Percentiles rank a stretch among this genome's conserved stretches.
Evolutionary conservation across 2,329 filamentous ascomycete species (phyloP).

Genomic region (Pyrenochaeta sp.): DNA sequence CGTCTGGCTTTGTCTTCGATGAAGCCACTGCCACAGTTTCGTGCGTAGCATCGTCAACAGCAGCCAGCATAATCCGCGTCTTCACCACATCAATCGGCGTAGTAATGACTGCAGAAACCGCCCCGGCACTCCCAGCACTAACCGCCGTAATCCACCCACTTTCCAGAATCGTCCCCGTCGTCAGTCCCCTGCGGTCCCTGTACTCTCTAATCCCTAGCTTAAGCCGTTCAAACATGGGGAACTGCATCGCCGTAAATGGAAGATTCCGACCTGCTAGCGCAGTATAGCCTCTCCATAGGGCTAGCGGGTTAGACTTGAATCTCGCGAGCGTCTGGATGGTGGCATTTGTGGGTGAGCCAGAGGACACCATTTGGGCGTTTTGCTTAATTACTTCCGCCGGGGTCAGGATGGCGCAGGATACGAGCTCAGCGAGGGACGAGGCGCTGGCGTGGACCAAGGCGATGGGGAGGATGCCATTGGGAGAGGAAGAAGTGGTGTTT

Average conservation of each 20-base stretch:
- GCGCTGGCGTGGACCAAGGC: constrained; percentile 77
- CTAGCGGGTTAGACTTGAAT: constrained; percentile 65
- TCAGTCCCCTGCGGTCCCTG: constrained; percentile 49
- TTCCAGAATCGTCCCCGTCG: constrained; percentile 64
- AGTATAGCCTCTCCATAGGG: constrained; percentile 75
- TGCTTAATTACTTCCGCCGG: constrained; percentile 93
- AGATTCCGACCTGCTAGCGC: constrained; percentile 83
- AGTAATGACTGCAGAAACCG: constrained; percentile 79
- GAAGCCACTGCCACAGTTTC: constrained; percentile 20
- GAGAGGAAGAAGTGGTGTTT: constrained; percentile 48
- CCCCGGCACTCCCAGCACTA: constrained; percentile 78
- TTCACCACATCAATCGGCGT: constrained; percentile 92
- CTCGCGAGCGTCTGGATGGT: constrained; percentile 65
- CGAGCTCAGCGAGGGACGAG: constrained; percentile 80
- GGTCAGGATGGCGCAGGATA: constrained; percentile 85
- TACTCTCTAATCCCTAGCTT: constrained; percentile 62
- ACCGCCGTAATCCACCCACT: constrained; percentile 75
- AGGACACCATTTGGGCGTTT: constrained; percentile 83
- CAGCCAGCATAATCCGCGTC: constrained; percentile 83
- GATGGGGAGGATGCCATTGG: constrained; percentile 63
- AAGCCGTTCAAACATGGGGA: constrained; percentile 82
- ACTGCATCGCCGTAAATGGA: constrained; percentile 87
- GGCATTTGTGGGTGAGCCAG: constrained; percentile 51
- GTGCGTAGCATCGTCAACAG: constrained; percentile 30
- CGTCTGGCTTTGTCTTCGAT: constrained; percentile 14